Base-by-base conservation (phyloP, 1,139 yeast species). In the Pneumocystis jirovecii region DNA sequence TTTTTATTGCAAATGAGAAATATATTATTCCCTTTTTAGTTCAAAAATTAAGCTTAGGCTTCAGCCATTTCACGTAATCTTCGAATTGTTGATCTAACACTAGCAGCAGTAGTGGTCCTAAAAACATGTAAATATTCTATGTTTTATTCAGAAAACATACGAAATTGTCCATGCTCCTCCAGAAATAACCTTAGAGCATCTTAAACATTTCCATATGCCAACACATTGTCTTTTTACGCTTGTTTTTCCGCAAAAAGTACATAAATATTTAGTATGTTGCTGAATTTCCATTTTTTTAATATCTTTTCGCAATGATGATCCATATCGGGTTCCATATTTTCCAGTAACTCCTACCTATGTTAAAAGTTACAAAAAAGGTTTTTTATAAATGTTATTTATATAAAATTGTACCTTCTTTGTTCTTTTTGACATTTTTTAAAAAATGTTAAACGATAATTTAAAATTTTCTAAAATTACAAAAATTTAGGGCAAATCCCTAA, bases 121-220 rank as follows among this genome's bases (percentile, higher is more conserved):
- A 29, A 56, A 59, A 25, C 4, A n/a, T 19, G 50, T 61, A 64
- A 21, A 42, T 45, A 34, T 29, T 29, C 15, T 25, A 3, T 12
- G 12, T 40, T 25, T n/a, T 35, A n/a, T 21, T 12, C 7, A 44
- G 44, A n/a, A 45, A n/a, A 57, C 61, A 12, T 39, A 69, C 78
- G 96, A 87, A 73, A 93, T 93, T 77, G 97, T 85, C 93, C 95
- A 95, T 82, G 99, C 99, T 86, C 98, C 99, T 81, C 99, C 99
- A 76, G 99, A 98, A 78, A 93, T 89, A 75, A 96, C 87, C 87
- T 89, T 93, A 77, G 82, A 83, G 83, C 98, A 93, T 73, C 96
- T 83, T 81, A 84, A 83, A 85, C 98, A 93, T 78, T 82, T 80
- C 99, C 99, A 93, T 93, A 93, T 89, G 83, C 99, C 99, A 78